A percentile compares a stretch with the other conserved stretches of the same genome.
These are phyloP conservation scores for Rhododendron vialii DNA, from an alignment of 148 eudicot genomes.

Conservation along the genomic window DNA sequence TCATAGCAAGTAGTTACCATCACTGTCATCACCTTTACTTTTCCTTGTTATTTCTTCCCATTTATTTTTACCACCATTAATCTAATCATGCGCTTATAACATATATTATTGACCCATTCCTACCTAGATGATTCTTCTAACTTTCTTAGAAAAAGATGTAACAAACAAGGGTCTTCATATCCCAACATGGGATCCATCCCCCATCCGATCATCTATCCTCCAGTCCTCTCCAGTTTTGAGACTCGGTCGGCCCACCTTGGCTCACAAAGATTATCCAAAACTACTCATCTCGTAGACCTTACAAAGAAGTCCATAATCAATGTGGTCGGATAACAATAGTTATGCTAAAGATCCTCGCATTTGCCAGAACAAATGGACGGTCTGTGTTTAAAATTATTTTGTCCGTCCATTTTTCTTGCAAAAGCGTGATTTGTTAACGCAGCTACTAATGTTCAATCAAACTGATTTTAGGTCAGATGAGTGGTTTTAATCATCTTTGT, in stretches of 20 bases:
- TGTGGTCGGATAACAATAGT: not conserved
- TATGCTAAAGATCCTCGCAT: not conserved
- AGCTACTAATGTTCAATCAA: not conserved
- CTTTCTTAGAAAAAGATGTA: not conserved
- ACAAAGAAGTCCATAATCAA: not conserved
- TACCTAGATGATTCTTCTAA: not conserved
- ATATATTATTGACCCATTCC: not conserved
- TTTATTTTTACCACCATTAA: not conserved
- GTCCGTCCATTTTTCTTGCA: not conserved
- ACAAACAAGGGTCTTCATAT: not conserved
- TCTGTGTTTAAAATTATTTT: not conserved
- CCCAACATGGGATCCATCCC: not conserved
- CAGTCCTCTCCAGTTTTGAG: not conserved
- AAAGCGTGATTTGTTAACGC: not conserved
- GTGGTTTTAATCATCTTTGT: not conserved
- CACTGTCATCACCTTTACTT: not conserved
- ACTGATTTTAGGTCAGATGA: not conserved
- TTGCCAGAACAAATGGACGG: not conserved
- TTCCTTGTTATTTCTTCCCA: not conserved
- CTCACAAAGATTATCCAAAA: not conserved
- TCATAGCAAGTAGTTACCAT: not conserved
- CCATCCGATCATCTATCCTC: not conserved
- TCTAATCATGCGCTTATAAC: not conserved
- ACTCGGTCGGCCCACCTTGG: not conserved
- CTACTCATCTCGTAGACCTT: not conserved